Conservation (phyloP, 805 yeast genomes). For the Kregervanrija pseudodelftensis region DNA sequence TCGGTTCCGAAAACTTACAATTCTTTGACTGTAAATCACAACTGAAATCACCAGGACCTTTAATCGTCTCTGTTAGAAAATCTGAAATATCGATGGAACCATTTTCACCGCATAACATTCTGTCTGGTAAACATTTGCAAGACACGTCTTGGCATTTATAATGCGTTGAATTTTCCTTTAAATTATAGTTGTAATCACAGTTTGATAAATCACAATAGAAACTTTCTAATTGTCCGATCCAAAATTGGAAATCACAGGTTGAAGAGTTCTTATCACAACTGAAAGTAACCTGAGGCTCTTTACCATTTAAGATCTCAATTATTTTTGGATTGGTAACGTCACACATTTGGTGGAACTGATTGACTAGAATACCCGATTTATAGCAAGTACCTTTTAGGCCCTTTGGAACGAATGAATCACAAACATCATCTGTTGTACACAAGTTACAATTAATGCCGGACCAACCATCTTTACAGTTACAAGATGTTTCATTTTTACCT, state of each 20-base stretch:
- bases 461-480: conserved; percentile 87
- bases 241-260: conserved; percentile 84
- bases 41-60: conserved; percentile 87
- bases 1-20: conserved; percentile 87
- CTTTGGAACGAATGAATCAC: conserved; percentile 85
- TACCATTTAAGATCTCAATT: conserved; percentile 68
- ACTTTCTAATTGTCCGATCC: conserved; percentile 88
- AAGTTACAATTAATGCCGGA: conserved; percentile 88
- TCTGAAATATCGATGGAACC: conserved; percentile 95
- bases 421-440: conserved; percentile 65
- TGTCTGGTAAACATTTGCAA: conserved; percentile 89
- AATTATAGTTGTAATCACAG: conserved; percentile 67
- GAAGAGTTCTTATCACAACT: conserved; percentile 65
- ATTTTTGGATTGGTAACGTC: conserved; percentile 89
- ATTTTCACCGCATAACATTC: conserved; percentile 88
- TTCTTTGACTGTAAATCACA: conserved; percentile 58
- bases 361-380: conserved; percentile 74
- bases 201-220: conserved; percentile 77
- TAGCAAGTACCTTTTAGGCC: conserved; percentile 82
- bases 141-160: conserved; percentile 70
- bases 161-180: conserved; percentile 56
- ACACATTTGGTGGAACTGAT: conserved; percentile 83
- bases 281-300: conserved; percentile 86
- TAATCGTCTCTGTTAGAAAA: conserved; percentile 80
- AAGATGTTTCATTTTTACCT: conserved; percentile 38